Percentiles rank a stretch among this genome's conserved stretches.
These are phyloP conservation scores for Aspergillus heteromorphus DNA, from an alignment of 495 filamentous ascomycete species.

Conservation along the genomic window DNA sequence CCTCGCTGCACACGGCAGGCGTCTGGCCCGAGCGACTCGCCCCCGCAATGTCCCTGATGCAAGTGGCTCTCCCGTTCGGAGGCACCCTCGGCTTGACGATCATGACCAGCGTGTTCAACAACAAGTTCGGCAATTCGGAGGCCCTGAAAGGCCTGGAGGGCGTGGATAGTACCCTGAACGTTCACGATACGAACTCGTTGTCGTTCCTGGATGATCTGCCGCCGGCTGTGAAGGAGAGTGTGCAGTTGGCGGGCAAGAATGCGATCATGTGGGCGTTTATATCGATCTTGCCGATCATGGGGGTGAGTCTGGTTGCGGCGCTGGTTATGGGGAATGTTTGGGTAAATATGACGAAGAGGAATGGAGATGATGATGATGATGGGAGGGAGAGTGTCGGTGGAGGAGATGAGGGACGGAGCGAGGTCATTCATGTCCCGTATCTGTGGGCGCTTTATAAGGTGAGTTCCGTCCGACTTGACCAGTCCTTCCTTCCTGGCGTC, in stretches of 20 bases:
- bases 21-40: constrained; percentile 49
- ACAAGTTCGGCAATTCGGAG: constrained; percentile 29
- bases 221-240: constrained; percentile 12
- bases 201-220: constrained; percentile 18
- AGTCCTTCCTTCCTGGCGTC: too few relatives aligned
- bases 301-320: constrained; percentile 36
- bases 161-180: constrained; percentile 4
- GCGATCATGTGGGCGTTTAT: constrained; percentile 55
- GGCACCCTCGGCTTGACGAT: constrained; percentile 53
- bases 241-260: constrained; percentile 29
- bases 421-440: constrained; percentile 23
- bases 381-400: not conserved
- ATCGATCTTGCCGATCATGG: constrained; percentile 50
- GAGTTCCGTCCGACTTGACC: too few relatives aligned
- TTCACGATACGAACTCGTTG: constrained; percentile 16
- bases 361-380: not conserved
- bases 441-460: constrained; percentile 20
- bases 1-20: constrained; percentile 47
- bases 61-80: constrained; percentile 50
- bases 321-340: constrained; percentile 50
- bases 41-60: constrained; percentile 44
- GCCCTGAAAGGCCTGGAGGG: not conserved
- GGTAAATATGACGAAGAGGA: constrained; percentile 22
- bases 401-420: constrained; percentile 5
- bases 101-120: constrained; percentile 58